Base-by-base conservation (phyloP, 2,329 filamentous ascomycete species). In the Alternaria hordeiaustralica region DNA sequence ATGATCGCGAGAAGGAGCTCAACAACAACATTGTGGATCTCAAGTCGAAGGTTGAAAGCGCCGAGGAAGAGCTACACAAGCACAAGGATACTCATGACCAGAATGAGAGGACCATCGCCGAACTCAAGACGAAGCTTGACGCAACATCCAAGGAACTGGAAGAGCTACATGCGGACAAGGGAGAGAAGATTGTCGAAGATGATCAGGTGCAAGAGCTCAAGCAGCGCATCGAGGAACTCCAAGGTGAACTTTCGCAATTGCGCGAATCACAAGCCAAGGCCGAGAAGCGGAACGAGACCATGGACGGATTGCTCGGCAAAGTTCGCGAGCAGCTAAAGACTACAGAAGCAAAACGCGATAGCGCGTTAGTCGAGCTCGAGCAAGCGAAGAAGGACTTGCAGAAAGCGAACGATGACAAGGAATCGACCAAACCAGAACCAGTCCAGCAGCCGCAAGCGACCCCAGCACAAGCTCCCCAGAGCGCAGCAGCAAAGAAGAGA, bases 401-500 rank as follows among this genome's bases (percentile, higher is more conserved):
- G 18, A 51, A 60, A n/a, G 66, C 61, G 7, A 56, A 44, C 4
- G 70, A 68, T 8, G 61, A 63, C 4, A 73, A 73, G 54, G 58
- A 65, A 5, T 51, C 66, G 13, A 41, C 33, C 28, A 65, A 71
- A 45, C 41, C 66, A 7, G 59, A 70, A 21, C 57, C 64, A 7
- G 26, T 59, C 3, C 59, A 61, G 26, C 65, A 69, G 43, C 63
- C 72, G 7, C 68, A 77, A 58, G 44, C 72, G 12, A 49, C 63
- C 7, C 61, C 67, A 25, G 62, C 71, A 18, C 70, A 71, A 28
- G 55, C 71, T 11, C 72, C 70, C 15, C 74, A 77, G 4, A 76
- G 80, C 13, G 79, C 75, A 13, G 79, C 83, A 11, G 82, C 82
- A 63, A 95, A 94, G 82, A 96, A 93, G 79, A 96, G 92, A 79